phyloP scores from a whole-genome alignment of 495 filamentous ascomycete species.

The Hyaloscypha hepaticicola region DNA sequence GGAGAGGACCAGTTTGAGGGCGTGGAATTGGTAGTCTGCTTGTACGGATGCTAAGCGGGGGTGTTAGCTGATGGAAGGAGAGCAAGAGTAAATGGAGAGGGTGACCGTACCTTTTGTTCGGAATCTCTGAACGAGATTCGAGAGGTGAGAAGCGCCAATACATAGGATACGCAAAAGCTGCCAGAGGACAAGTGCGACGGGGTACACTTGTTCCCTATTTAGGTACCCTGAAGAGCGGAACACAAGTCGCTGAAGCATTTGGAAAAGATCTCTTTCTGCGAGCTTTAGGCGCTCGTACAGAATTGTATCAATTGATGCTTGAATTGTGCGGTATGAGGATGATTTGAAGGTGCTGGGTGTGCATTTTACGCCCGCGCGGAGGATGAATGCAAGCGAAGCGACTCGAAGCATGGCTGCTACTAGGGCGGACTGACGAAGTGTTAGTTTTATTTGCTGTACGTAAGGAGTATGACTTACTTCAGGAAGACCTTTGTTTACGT shows the following conservation, averaged over 20 bases:
- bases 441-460: background rate
- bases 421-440: constrained; percentile 10
- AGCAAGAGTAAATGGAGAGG: background rate
- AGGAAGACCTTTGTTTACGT: constrained; percentile 21
- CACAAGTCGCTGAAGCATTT: constrained; percentile 18
- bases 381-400: constrained; percentile 21
- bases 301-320: constrained; percentile 25
- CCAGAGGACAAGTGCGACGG: constrained; percentile 23
- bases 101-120: constrained; percentile 3
- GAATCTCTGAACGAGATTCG: constrained; percentile 18
- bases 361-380: constrained; percentile 25
- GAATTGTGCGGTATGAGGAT: constrained; percentile 15
- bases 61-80: background rate
- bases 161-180: constrained; percentile 18
- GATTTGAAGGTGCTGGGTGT: background rate
- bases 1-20: constrained; percentile 18
- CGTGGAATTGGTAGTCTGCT: constrained; percentile 15
- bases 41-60: background rate
- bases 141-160: constrained; percentile 16
- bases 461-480: constrained; percentile 9
- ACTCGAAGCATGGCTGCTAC: constrained; percentile 23
- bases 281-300: constrained; percentile 23
- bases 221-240: constrained; percentile 20
- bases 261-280: constrained; percentile 21
- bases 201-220: constrained; percentile 17